Evolutionary conservation across 257 asterid species (phyloP).

Genomic region (Capsicum rhomboideum): DNA sequence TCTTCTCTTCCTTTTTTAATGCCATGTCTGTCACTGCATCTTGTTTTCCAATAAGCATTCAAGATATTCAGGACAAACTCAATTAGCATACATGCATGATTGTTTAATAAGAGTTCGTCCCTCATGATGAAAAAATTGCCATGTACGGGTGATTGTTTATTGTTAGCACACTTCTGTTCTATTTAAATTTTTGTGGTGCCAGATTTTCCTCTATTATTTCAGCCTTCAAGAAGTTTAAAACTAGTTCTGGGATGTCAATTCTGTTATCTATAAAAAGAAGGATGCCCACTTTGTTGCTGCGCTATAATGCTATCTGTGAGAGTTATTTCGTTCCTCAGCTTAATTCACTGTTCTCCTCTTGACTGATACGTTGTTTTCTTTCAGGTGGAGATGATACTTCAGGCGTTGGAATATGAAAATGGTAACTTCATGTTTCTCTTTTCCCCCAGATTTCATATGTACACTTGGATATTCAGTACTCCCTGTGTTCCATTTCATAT

Average conservation of each 20-base stretch:
- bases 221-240: background rate
- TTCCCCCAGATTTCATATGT: background rate
- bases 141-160: background rate
- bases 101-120: background rate
- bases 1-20: background rate
- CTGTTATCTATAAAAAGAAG: background rate
- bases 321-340: background rate
- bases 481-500: background rate
- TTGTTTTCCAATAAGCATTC: background rate
- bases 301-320: background rate
- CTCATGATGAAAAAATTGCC: background rate
- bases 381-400: constrained; percentile 99
- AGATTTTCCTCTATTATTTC: background rate
- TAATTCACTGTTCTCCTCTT: background rate
- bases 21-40: background rate
- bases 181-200: background rate
- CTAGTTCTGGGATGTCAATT: background rate
- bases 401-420: constrained; percentile 87
- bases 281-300: background rate
- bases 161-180: background rate
- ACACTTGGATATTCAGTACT: background rate
- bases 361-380: background rate
- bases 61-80: background rate
- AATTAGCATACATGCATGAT: background rate
- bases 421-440: constrained; percentile 33